Evolutionary conservation across 2,329 filamentous ascomycete species (phyloP).

Genomic region (Sarocladiaceae sp.): DNA sequence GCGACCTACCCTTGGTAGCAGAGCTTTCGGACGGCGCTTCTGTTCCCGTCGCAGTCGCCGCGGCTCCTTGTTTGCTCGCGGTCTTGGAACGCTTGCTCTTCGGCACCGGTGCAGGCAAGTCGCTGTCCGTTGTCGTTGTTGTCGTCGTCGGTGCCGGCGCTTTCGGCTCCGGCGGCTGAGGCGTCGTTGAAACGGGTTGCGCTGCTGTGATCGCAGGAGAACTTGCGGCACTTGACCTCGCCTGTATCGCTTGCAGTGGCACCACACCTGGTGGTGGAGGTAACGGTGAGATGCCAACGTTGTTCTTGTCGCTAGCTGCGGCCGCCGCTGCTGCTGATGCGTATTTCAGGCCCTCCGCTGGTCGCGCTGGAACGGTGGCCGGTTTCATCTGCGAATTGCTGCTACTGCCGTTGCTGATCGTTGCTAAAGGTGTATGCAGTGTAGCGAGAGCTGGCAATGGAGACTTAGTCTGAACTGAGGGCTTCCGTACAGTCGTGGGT

Average conservation of each 20-base stretch:
- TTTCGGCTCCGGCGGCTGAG: conserved; percentile 27
- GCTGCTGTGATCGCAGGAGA: conserved; percentile 46
- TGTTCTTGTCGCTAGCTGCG: conserved; percentile 81
- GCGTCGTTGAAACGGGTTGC: conserved; percentile 34
- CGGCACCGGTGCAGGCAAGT: conserved; percentile 25
- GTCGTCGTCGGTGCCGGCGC: conserved; percentile 13
- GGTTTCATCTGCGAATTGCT: conserved; percentile 78
- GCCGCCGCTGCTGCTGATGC: conserved; percentile 93
- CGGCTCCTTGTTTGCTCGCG: conserved; percentile 35
- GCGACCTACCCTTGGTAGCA: conserved; percentile 38
- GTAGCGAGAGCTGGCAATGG: conserved; percentile 90
- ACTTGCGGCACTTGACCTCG: conserved; percentile 51
- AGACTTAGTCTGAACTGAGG: conserved; percentile 90
- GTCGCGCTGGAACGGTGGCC: conserved; percentile 76
- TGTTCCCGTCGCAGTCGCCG: conserved; percentile 23
- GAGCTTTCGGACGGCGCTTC: conserved; percentile 32
- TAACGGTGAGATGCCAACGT: conserved; percentile 87
- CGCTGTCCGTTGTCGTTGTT: conserved; percentile 20
- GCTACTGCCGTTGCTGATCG: conserved; percentile 51
- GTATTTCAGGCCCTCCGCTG: conserved; percentile 91
- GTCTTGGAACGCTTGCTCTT: conserved; percentile 35
- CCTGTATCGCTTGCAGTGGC: conserved; percentile 45
- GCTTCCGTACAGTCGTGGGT: conserved; percentile 55
- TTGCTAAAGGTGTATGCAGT: conserved; percentile 69
- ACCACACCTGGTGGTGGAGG: conserved; percentile 72